Evolutionary conservation across 2,329 filamentous ascomycete species (phyloP), one percentile per base, ranked within the genome.

Genomic region (Trichoderma pleuroti): DNA sequence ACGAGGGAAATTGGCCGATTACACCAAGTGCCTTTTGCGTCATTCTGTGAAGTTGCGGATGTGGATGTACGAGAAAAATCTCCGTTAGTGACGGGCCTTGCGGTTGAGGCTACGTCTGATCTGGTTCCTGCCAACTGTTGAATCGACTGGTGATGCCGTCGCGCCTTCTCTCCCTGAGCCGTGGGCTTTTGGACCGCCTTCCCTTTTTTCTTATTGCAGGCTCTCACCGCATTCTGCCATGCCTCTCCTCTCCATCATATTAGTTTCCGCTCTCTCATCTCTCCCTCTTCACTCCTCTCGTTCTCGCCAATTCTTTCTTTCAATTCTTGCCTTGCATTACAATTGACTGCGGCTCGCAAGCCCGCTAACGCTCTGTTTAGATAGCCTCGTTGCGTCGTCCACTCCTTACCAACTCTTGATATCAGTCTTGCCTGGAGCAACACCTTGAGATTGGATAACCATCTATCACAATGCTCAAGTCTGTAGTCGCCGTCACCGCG

Each of bases 371-470:
- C 10, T 64, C 72, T 71, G 14, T 73, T 59, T 72, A 82, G 79
- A 80, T 75, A 75, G 80, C 77, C 71, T 77, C 70, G 74, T 77
- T 75, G 78, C 76, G 76, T 80, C 80, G 77, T 80, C 77, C 77
- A 73, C 71, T 80, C 79, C 73, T 79, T 81, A 69, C 24, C 36
- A 61, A 32, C 72, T 67, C 70, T 46, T 62, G 64, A 70, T 71
- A 72, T 65, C 65, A 68, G 42, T 54, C 49, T 60, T 70, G 71
- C 63, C 71, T 71, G 60, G 64, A 67, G 64, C 60, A 64, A 57
- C 64, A 14, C 62, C 60, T 73, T 52, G 73, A 77, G 71, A 71
- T 76, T 76, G 72, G 76, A 77, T 75, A 77, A 72, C 70, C 62
- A 46, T 65, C 71, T 66, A 65, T 46, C 73, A 73, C 36, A 60